Evolutionary conservation across 148 eudicot species (phyloP), one percentile per base, ranked within the genome.

Genomic region (Simmondsia chinensis): DNA sequence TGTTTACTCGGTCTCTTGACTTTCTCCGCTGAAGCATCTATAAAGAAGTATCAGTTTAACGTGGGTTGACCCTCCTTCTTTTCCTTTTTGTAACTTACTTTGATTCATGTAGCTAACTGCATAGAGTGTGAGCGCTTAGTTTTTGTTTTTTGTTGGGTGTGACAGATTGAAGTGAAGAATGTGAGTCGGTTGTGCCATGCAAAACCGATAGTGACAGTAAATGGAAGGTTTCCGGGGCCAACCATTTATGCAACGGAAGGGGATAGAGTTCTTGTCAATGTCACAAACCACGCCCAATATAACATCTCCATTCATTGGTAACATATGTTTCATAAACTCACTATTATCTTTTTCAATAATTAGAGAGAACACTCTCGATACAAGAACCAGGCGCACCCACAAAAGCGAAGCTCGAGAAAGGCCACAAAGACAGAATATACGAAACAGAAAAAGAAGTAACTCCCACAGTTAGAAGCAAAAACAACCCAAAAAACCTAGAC

Each of bases 281-380:
- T 59, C 26, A 70, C 70, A 8, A 64, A 70, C 48, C 32, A 70
- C 32, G 63, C 52, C 11, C 59, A 43, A 45, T 64, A 70, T 39
- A 64, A 59, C 52, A 50, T 58, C 47, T 52, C 75, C 27, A 63
- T 69, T n/a, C 74, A 63, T 43, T 63, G 74, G 69, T 69, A 62
- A 21, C 8, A 24, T 10, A 8, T 3, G 12, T 25, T 5, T 18
- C 2, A 39, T 9, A 7, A 16, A 27, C 33, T 9, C 0, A 27
- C 3, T 15, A 26, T 6, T 26, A 6, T 7, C n/a, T 3, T 5
- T 23, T 12, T n/a, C 9, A 9, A n/a, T 4, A 42, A 1, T 9
- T 10, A 28, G 6, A 28, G 6, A 28, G 9, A 5, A 28, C 31
- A 28, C 6, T 28, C 31, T 28, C 9, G 9, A 5, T 28, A 5